A percentile compares a stretch with the other conserved stretches of the same genome.
Evolutionary conservation across 345 rosid genomes (phyloP).

Genomic region (Euphorbia tirucalli): DNA sequence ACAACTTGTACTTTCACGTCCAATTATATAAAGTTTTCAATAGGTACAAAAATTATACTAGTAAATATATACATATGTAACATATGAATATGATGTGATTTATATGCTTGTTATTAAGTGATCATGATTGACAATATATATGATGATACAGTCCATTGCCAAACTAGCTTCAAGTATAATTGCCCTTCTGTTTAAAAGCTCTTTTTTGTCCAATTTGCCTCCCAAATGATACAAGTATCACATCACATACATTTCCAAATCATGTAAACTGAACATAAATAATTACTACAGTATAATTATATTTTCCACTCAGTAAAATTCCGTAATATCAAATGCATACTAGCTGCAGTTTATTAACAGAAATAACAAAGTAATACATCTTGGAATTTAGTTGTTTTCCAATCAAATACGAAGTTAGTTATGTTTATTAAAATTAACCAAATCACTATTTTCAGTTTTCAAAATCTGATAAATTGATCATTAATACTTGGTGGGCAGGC

Average conservation of each 20-base stretch:
- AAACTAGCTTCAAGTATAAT: neutral
- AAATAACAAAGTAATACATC: no score
- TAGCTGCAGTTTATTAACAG: neutral
- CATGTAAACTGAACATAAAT: neutral
- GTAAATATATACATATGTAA: neutral
- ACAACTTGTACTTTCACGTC: neutral
- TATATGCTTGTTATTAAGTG: no score
- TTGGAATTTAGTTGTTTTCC: no score
- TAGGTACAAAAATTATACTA: neutral
- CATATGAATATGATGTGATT: no score
- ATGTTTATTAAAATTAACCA: no score
- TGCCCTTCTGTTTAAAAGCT: neutral
- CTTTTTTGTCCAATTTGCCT: neutral
- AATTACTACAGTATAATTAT: neutral
- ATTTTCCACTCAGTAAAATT: neutral
- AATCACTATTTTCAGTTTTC: no score
- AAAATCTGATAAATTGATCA: no score
- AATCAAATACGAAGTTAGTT: no score
- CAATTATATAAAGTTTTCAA: neutral
- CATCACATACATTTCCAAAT: neutral
- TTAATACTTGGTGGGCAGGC: no score
- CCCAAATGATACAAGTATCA: conserved; percentile 9
- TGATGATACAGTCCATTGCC: neutral
- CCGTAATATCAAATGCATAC: neutral
- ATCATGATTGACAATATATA: no score